Base-by-base conservation (phyloP, 2,329 filamentous ascomycete species). In the Aspergillus cejpii region DNA sequence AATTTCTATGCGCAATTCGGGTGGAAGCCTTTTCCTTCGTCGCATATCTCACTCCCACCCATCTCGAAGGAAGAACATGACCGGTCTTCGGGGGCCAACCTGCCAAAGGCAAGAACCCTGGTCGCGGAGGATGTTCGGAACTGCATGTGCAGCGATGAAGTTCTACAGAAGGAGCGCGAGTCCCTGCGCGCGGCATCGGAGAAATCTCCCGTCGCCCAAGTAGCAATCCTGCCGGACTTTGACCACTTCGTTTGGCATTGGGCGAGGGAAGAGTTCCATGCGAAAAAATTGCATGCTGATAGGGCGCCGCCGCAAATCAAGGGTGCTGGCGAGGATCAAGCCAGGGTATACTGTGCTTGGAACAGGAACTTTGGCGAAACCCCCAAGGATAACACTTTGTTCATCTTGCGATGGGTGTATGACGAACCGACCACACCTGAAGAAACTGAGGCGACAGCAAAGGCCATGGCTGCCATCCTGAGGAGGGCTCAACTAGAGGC, bases 181-280 rank as follows among this genome's bases (percentile, higher is more conserved):
- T 69, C 81, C 19, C 65, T 95, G 43, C 75, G 76, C 8, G 61
- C 65, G 10, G 71, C 72, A 7, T 69, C 49, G 56, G 56, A 57
- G 58, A 60, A 58, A 55, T 58, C 62, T 58, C 57, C 51, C 60
- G 68, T 46, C 71, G 74, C 59, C 52, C 76, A 72, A 11, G 76
- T 92, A 31, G 85, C 87, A 31, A 70, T 90, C 50, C 55, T 81
- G 38, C 86, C 87, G 0, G 79, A 87, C 56, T 65, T 78, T 48
- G 77, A 83, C 45, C 80, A 81, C 5, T 76, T 89, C 53, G 68
- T 76, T 48, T 94, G 87, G 87, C 84, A 91, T 64, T 80, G 87
- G 63, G 80, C 82, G 47, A 80, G 91, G 39, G 88, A 95, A 66
- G 81, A 89, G 39, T 92, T 85, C 63, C 83, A 91, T 59, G 78